These are phyloP conservation scores for Leptographium flavum DNA, from an alignment of 2,329 filamentous ascomycete genomes.

Conservation along the genomic window DNA sequence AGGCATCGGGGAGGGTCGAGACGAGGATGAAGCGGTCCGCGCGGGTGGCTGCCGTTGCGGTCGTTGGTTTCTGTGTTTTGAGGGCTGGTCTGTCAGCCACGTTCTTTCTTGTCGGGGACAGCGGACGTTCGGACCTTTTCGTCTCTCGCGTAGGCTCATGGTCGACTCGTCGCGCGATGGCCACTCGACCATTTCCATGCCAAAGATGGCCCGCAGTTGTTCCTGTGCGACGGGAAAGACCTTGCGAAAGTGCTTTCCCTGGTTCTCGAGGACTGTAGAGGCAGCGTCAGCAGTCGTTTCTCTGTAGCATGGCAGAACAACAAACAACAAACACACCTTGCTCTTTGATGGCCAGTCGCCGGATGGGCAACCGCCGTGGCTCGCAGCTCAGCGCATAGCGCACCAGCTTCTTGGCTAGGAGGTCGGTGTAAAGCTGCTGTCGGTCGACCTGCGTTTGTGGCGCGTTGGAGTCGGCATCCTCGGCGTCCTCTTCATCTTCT, in stretches of 20 bases:
- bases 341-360: slow-evolving; percentile 47
- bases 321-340: slow-evolving; percentile 30
- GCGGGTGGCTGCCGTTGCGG: background rate
- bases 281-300: background rate
- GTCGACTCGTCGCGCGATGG: slow-evolving; percentile 70
- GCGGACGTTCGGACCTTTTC: slow-evolving; percentile 40
- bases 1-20: slow-evolving; percentile 54
- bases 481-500: background rate
- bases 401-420: slow-evolving; percentile 52
- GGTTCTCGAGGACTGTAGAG: slow-evolving; percentile 51
- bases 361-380: slow-evolving; percentile 44
- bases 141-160: slow-evolving; percentile 48
- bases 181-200: slow-evolving; percentile 85
- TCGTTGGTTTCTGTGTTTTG: slow-evolving; percentile 32
- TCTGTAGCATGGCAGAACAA: background rate
- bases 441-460: slow-evolving; percentile 6
- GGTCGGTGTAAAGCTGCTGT: slow-evolving; percentile 27
- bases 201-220: slow-evolving; percentile 58
- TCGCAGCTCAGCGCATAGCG: slow-evolving; percentile 54
- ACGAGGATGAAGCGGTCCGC: slow-evolving; percentile 66
- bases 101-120: background rate
- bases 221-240: slow-evolving; percentile 68
- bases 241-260: slow-evolving; percentile 54
- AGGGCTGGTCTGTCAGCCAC: slow-evolving; percentile 15
- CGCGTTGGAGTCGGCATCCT: background rate